Base-by-base conservation (phyloP, 2,329 filamentous ascomycete genomes). In the Pseudogymnoascus sp. region DNA sequence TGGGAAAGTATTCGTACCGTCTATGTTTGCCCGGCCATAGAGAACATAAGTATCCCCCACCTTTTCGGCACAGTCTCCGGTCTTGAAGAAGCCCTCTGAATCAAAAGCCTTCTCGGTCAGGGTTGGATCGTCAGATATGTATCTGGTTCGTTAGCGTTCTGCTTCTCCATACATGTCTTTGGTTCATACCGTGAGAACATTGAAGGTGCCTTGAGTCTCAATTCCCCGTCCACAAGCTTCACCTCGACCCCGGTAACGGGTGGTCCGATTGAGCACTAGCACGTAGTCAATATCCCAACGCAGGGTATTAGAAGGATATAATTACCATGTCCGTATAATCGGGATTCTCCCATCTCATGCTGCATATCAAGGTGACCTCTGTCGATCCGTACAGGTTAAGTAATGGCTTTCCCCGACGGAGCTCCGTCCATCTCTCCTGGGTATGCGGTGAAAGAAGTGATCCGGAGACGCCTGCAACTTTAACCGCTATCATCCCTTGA, bases 71-170 rank as follows among this genome's bases (percentile, higher is more conserved):
- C 62, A 62, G 8, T 66, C 65, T n/a, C 65, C 65, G n/a, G 59
- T 66, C 62, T 61, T 65, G 58, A 65, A 66, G 38, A 58, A 66
- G n/a, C 65, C 65, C 12, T 66, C 65, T 2, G 39, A 59, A 57
- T 66, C 65, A 30, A 65, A 64, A 41, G 65, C 65, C 23, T 62
- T 63, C 37, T 63, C 58, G 21, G 61, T 63, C 41, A 57, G 35
- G 23, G 59, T 61, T 18, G 62, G 61, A 58, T 66, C 65, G 23
- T 62, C 61, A 21, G 63, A 56, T 64, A 65, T 61, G 62, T 66
- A 39, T 39, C 33, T 45, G 19, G 21, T 56, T 34, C 15, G 41
- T 60, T 60, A 64, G 59, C 34, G 7, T 41, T 35, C 28, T 60
- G 10, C n/a, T 26, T 26, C 28, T 38, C 2, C 5, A 58, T 13